Evolutionary conservation across 768 basidiomycete genomes (phyloP), one percentile per base, ranked within the genome.

Genomic region (Ramaria rubella): DNA sequence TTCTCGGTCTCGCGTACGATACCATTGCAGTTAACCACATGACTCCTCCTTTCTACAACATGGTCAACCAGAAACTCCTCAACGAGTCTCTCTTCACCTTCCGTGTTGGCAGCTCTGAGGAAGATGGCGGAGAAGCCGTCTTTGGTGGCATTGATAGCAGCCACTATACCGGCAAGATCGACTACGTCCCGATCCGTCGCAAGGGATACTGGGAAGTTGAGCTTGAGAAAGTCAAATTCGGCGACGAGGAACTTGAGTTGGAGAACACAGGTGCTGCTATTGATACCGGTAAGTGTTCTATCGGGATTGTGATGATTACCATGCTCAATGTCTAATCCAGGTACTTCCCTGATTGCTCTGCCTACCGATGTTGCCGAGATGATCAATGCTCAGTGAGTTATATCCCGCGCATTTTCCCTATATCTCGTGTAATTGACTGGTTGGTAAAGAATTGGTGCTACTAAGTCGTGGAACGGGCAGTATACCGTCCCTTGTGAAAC

Each of bases 201-300:
- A 93, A 90, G 79, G 96, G 92, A 4, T 98, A 96, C 73, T 96
- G 94, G 94, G 95, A 98, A 72, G 92, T 98, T 45, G 93, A 96
- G 69, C 86, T 99, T 26, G 78, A 90, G 73, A 85, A 85, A 69
- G 77, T 99, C 59, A 64, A 73, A 3, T 94, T 99, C 56, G 96
- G 94, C 48, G 77, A 85, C 43, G 95, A 98, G 46, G 81, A 76
- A 38, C 80, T 98, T 44, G 92, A 97, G 61, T 80, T 98, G 14
- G 91, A 95, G 62, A 87, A 85, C 74, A 95, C 96, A 55, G 94
- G 94, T 43, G 90, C 91, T 64, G 90, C 91, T 42, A 93, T 93
- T 59, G 90, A 93, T 65, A 93, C 90, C 17, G 90, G 90, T 86
- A 43, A 49, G 71, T 60, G n/a, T 9, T 8, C 19, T 5, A 34